phyloP scores from a whole-genome alignment of 2,329 filamentous ascomycete genomes.

The Calonectria fujianensis region DNA sequence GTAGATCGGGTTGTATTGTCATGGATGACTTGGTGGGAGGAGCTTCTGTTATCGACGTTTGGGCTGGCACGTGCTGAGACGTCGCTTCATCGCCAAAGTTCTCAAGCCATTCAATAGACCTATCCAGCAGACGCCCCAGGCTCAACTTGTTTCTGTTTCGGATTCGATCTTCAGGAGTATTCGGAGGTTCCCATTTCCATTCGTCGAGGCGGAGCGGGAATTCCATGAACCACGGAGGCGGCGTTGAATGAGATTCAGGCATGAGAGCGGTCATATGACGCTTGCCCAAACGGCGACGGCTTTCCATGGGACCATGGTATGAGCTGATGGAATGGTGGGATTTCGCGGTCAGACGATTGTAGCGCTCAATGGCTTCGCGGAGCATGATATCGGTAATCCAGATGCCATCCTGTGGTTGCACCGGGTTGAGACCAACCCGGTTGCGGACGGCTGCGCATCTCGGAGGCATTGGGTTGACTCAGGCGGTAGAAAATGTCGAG shows the following conservation, averaged over 20 bases:
- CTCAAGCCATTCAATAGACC: constrained; percentile 56
- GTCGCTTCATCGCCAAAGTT: constrained; percentile 25
- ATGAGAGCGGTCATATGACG: constrained; percentile 72
- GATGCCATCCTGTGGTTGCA: constrained; percentile 49
- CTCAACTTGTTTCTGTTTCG: constrained; percentile 52
- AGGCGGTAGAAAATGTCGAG: constrained; percentile 14
- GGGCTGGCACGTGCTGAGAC: constrained; percentile 2
- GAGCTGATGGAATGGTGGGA: constrained; percentile 61
- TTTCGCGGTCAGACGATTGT: constrained; percentile 47
- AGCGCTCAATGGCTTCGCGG: constrained; percentile 58
- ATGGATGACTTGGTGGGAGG: background rate
- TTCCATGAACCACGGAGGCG: constrained; percentile 69
- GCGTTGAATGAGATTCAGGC: constrained; percentile 60
- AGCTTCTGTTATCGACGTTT: constrained; percentile 6
- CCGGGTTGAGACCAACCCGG: constrained; percentile 49
- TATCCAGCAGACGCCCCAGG: constrained; percentile 50
- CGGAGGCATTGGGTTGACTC: constrained; percentile 56
- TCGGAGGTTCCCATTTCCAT: constrained; percentile 73
- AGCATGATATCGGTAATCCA: constrained; percentile 60
- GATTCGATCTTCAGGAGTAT: constrained; percentile 54
- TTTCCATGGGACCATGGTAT: constrained; percentile 73
- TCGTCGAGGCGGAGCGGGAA: constrained; percentile 65
- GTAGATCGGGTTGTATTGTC: no score
- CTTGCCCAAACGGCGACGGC: constrained; percentile 71
- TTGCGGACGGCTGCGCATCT: constrained; percentile 55